Evolutionary conservation across 2,329 filamentous ascomycete genomes (phyloP).

Genomic region (Botrytis galanthina): DNA sequence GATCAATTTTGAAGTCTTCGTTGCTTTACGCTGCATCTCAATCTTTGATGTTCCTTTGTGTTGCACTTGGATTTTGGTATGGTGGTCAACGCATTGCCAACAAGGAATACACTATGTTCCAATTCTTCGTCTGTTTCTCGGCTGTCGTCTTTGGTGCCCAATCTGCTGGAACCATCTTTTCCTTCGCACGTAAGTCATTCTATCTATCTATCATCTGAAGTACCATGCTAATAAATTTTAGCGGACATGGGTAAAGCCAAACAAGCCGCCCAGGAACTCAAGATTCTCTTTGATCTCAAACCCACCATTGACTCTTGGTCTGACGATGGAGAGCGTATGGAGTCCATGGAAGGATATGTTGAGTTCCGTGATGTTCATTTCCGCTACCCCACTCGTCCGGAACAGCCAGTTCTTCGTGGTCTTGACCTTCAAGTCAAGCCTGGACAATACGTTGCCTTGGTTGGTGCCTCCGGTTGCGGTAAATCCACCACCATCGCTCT

Average conservation of each 20-base stretch:
- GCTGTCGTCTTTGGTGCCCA: constrained; percentile 89
- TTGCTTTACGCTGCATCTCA: constrained; percentile 80
- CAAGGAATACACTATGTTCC: constrained; percentile 71
- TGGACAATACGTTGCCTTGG: constrained; percentile 82
- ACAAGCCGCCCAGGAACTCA: constrained; percentile 75
- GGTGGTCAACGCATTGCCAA: constrained; percentile 73
- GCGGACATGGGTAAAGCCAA: constrained; percentile 91
- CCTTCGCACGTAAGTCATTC: constrained; percentile 60
- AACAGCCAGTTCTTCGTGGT: constrained; percentile 87
- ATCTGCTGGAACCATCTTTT: constrained; percentile 85
- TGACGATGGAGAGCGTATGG: constrained; percentile 60
- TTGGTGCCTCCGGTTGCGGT: constrained; percentile 91
- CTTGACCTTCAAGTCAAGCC: constrained; percentile 72
- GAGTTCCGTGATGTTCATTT: constrained; percentile 94
- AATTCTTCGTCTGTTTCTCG: constrained; percentile 90
- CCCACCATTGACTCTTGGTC: constrained; percentile 84
- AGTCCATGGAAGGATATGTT: constrained; percentile 69
- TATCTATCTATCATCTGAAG: background rate
- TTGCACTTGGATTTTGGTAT: constrained; percentile 92
- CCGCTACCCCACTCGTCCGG: constrained; percentile 85
- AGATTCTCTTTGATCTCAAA: constrained; percentile 77
- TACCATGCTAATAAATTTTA: constrained; percentile 26
- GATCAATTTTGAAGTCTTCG: constrained; percentile 74
- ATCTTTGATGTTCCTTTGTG: constrained; percentile 76
- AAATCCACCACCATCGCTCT: constrained; percentile 93